Evolutionary conservation across 2,329 filamentous ascomycete genomes (phyloP).

Genomic region (Cadophora luteo-olivacea): DNA sequence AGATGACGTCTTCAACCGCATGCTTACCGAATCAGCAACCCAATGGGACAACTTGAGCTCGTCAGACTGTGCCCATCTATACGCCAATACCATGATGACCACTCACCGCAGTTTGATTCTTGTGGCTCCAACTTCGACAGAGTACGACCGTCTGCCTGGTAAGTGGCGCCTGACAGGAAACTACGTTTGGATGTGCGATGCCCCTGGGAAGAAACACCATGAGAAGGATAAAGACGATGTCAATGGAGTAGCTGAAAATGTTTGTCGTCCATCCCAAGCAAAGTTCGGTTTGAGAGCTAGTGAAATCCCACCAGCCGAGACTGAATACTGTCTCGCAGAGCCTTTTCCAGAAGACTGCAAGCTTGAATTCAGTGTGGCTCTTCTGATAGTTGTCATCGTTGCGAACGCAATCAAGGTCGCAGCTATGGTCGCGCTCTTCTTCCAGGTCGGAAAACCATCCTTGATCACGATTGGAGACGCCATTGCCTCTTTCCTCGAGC

Average conservation of each 20-base stretch:
- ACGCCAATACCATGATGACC: background rate
- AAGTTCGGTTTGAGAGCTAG: background rate
- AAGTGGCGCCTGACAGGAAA: background rate
- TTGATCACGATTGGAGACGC: background rate
- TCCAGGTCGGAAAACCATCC: background rate
- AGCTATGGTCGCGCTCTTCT: constrained; percentile 1
- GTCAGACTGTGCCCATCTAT: background rate
- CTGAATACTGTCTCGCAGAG: background rate
- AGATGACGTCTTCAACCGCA: background rate
- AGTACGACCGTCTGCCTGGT: background rate
- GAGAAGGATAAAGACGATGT: background rate
- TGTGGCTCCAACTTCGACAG: background rate
- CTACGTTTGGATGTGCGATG: background rate
- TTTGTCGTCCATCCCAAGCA: background rate
- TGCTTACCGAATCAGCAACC: background rate
- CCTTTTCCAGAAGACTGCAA: background rate
- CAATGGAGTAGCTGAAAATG: background rate
- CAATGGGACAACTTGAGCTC: background rate
- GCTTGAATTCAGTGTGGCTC: background rate
- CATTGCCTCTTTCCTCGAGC: constrained; percentile 5
- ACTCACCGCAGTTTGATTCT: background rate
- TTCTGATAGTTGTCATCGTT: background rate
- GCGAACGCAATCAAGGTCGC: background rate
- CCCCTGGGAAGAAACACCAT: background rate
- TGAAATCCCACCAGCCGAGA: background rate